These are phyloP conservation scores for Saccharomyces hybrid DNA, from an alignment of 1,139 yeast species.

Conservation along the genomic window DNA sequence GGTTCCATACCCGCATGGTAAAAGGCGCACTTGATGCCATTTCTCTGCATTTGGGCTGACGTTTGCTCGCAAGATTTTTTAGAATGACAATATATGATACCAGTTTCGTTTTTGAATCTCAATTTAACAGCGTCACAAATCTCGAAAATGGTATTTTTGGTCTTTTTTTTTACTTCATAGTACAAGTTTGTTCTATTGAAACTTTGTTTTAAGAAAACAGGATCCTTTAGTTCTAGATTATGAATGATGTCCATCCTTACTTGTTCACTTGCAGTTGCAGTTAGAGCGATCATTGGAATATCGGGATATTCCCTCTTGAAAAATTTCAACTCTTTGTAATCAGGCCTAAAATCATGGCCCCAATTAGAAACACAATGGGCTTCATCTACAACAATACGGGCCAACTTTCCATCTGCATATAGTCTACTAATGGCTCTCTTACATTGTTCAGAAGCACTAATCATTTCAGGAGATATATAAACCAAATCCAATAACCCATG, in stretches of 20 bases:
- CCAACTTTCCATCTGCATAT: constrained; percentile 50
- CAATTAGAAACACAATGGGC: constrained; percentile 98
- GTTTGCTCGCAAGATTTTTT: constrained; percentile 83
- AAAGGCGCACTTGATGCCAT: constrained; percentile 61
- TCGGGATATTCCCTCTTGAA: constrained; percentile 69
- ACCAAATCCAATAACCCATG: constrained; percentile 67
- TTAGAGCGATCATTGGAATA: constrained; percentile 89
- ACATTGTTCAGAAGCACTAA: constrained; percentile 66
- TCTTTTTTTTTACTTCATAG: constrained; percentile 68
- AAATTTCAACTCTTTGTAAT: constrained; percentile 71
- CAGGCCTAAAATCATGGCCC: constrained; percentile 99
- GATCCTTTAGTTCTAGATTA: constrained; percentile 49
- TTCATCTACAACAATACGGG: constrained; percentile 90
- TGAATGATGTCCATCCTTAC: constrained; percentile 82
- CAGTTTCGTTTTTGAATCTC: constrained; percentile 56
- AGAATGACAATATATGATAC: constrained; percentile 90
- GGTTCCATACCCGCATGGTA: constrained; percentile 94
- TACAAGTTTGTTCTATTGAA: constrained; percentile 82
- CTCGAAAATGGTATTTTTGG: constrained; percentile 49
- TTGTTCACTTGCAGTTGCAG: constrained; percentile 94
- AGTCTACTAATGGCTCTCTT: constrained; percentile 55
- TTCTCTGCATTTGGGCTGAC: constrained; percentile 48
- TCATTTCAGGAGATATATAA: constrained; percentile 93
- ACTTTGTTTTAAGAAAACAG: constrained; percentile 50
- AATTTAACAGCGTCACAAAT: constrained; percentile 49